Evolutionary conservation across 1,139 yeast genomes (phyloP).

Genomic region (Sugiyamaella paludigena): DNA sequence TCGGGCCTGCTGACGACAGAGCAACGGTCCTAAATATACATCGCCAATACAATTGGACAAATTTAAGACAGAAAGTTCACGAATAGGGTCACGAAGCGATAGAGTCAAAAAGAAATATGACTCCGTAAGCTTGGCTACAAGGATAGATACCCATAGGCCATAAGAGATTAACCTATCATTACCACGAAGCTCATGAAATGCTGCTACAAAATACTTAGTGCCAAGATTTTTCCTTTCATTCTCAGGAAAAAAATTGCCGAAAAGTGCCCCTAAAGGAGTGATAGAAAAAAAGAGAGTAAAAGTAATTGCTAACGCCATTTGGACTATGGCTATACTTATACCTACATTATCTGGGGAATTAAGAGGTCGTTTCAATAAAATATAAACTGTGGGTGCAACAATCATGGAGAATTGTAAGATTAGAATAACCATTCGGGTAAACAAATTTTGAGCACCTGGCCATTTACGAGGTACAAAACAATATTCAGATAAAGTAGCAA

Average conservation of each 20-base stretch:
- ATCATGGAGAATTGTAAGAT: constrained; percentile 48
- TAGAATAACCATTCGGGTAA: constrained; percentile 46
- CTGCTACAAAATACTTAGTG: constrained; percentile 44
- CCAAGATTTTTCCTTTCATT: constrained; percentile 29
- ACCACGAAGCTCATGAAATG: constrained; percentile 54
- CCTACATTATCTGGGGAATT: constrained; percentile 52
- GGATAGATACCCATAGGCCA: constrained; percentile 65
- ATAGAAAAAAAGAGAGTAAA: constrained; percentile 62
- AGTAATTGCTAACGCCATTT: constrained; percentile 57
- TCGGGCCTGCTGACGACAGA: constrained; percentile 62
- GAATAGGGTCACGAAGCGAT: constrained; percentile 74
- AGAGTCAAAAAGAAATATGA: constrained; percentile 78
- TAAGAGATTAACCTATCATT: constrained; percentile 57
- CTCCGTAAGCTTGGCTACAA: constrained; percentile 70
- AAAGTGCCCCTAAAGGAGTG: constrained; percentile 56
- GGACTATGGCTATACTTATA: constrained; percentile 52
- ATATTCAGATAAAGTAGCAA: constrained; percentile 63
- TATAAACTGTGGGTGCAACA: constrained; percentile 60
- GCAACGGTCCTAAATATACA: constrained; percentile 43
- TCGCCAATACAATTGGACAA: constrained; percentile 66
- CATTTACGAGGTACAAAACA: constrained; percentile 65
- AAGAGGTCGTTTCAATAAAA: constrained; percentile 47
- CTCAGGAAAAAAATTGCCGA: constrained; percentile 42
- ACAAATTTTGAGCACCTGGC: constrained; percentile 60
- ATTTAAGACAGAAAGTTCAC: constrained; percentile 60